phyloP scores from a whole-genome alignment of 768 basidiomycete species.

The Podaxis carcinomalis region DNA sequence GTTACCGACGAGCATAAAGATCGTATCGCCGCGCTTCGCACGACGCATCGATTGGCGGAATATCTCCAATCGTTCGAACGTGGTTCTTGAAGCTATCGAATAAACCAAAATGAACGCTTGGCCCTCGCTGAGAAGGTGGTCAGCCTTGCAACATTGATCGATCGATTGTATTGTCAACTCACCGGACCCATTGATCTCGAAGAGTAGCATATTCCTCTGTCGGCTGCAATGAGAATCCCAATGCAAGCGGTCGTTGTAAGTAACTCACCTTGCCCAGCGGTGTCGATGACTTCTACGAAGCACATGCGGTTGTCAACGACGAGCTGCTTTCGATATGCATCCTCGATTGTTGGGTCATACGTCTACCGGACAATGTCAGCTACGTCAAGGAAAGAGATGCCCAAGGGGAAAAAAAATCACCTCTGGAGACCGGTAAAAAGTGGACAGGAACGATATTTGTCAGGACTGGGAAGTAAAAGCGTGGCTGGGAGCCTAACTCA shows the following conservation, averaged over 20 bases:
- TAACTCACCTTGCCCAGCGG: conserved; percentile 88
- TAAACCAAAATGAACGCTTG: conserved; percentile 98
- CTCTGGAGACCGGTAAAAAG: conserved; percentile 36
- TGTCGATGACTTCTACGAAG: conserved; percentile 95
- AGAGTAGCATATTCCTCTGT: conserved; percentile 96
- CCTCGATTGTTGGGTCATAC: conserved; percentile 98
- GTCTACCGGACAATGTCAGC: conserved; percentile 47
- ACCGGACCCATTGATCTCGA: conserved; percentile 98
- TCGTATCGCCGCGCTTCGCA: conserved; percentile 80
- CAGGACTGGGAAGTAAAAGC: conserved; percentile 11
- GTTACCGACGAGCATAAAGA: conserved; percentile 95
- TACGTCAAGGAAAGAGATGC: conserved; percentile 8
- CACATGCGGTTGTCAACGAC: conserved; percentile 95
- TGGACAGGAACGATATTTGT: conserved; percentile 2
- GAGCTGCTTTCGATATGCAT: conserved; percentile 93
- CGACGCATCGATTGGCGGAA: conserved; percentile 88
- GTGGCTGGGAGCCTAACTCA: conserved; percentile 34
- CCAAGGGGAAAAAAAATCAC: conserved; percentile 28
- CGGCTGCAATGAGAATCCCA: conserved; percentile 14
- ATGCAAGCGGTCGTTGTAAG: conserved; percentile 13
- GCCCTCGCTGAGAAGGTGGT: conserved; percentile 62
- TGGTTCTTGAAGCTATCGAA: conserved; percentile 91
- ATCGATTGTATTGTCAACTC: conserved; percentile 26
- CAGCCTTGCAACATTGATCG: conserved; percentile 8
- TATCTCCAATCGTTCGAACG: conserved; percentile 85